These are phyloP conservation scores for Talaromyces verruculosus DNA, from an alignment of 2,329 filamentous ascomycete genomes.

Conservation along the genomic window DNA sequence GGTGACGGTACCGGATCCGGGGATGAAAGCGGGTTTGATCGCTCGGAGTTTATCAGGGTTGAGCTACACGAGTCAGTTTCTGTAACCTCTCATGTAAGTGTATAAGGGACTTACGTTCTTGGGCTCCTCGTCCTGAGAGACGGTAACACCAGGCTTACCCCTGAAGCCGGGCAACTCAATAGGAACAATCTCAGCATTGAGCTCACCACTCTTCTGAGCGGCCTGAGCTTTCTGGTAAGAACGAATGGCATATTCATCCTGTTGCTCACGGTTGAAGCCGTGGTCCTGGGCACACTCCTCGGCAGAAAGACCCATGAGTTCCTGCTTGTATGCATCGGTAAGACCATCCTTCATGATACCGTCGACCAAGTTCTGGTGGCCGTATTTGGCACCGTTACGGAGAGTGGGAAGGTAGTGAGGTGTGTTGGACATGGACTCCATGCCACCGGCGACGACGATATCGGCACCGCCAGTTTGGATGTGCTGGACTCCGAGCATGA, in stretches of 20 bases:
- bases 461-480: constrained; percentile 95
- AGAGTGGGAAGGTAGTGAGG: constrained; percentile 92
- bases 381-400: constrained; percentile 88
- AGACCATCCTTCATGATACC: constrained; percentile 92
- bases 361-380: constrained; percentile 83
- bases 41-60: constrained; percentile 78
- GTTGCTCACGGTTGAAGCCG: constrained; percentile 74
- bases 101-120: constrained; percentile 66
- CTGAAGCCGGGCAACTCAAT: constrained; percentile 84
- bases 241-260: constrained; percentile 94
- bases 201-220: constrained; percentile 76
- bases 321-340: constrained; percentile 90
- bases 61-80: constrained; percentile 45
- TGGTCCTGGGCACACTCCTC: constrained; percentile 91
- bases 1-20: constrained; percentile 79
- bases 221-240: constrained; percentile 92
- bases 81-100: not conserved
- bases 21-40: constrained; percentile 80
- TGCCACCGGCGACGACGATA: constrained; percentile 88
- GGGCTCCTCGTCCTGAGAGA: constrained; percentile 90
- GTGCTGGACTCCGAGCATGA: constrained; percentile 91
- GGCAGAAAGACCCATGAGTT: constrained; percentile 92
- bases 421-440: constrained; percentile 98
- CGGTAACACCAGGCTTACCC: constrained; percentile 78
- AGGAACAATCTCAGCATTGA: constrained; percentile 83